Base-by-base conservation (phyloP, 179 eudicot genomes). In the Gypsophila paniculata region DNA sequence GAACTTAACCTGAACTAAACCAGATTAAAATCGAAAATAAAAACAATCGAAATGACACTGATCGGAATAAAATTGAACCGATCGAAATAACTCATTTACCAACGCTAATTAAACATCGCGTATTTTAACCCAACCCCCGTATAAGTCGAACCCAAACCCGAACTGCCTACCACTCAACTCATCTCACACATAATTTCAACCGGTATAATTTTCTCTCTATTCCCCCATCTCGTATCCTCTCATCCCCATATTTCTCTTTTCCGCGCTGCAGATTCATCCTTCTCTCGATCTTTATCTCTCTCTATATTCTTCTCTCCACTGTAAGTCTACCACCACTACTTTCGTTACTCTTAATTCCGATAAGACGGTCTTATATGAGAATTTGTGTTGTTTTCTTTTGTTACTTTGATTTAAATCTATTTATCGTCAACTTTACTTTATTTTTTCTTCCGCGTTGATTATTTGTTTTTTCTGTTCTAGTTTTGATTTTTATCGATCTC, bases 161-260 rank as follows among this genome's bases (percentile, higher is more conserved):
- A 29, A 29, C 2, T 1, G 34, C 34, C 34, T 29, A 29, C 34
- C 34, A 29, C 34, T 29, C 1, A 29, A 29, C 34, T 29, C 34
- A 29, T 29, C 2, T 29, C 34, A 29, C 29, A 57, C 29, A 21
- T 57, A 13, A 29, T 57, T 55, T 55, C 29, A 18, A 5, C 10
- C 2, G 12, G 29, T 51, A 51, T 58, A 12, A 61, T 34, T 75
- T 77, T 76, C 82, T 79, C 79, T 70, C 68, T 65, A 49, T 66
- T 70, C 76, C 74, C 74, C 82, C 77, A 74, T 83, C 83, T 80
- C 75, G 82, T 79, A 77, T 80, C 80, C 80, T 61, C 86, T 83
- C 79, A 83, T 80, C 86, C 77, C 77, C 15, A 29, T 39, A 57
- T 52, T 15, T 51, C 63, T 39, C 53, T 42, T 36, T 39, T 36